Evolutionary conservation across 2,329 filamentous ascomycete genomes (phyloP).

Genomic region (Hirsutella rhossiliensis): DNA sequence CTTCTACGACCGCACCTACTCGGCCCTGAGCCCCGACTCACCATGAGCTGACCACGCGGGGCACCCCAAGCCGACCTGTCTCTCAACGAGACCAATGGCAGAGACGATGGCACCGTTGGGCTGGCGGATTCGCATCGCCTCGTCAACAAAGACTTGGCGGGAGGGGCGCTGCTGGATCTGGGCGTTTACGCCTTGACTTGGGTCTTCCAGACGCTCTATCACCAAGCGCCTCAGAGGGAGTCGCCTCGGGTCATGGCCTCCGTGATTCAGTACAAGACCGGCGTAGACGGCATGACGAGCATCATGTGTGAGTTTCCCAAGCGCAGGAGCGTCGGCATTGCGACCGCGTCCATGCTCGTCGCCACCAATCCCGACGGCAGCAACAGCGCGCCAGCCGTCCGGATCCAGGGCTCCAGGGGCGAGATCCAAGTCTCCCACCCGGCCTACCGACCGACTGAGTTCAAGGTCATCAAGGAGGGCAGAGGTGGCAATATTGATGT

Average conservation of each 20-base stretch:
- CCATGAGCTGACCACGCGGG: constrained; percentile 3
- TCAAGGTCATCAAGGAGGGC: constrained; percentile 47
- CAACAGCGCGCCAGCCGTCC: constrained; percentile 53
- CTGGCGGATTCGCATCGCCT: constrained; percentile 58
- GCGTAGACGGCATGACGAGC: constrained; percentile 67
- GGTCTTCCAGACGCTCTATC: constrained; percentile 83
- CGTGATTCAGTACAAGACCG: constrained; percentile 61
- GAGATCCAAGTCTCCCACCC: constrained; percentile 72
- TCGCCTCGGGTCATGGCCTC: constrained; percentile 53
- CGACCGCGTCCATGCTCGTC: constrained; percentile 52
- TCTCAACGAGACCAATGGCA: constrained; percentile 44
- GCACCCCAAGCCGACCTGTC: constrained; percentile 40
- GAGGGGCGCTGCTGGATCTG: constrained; percentile 71
- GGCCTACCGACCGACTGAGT: constrained; percentile 56
- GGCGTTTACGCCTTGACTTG: constrained; percentile 85
- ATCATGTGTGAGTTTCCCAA: constrained; percentile 65
- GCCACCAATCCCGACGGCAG: constrained; percentile 48
- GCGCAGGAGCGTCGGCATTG: constrained; percentile 59
- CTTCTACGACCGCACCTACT: background rate
- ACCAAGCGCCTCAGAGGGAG: constrained; percentile 54
- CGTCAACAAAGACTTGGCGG: constrained; percentile 71
- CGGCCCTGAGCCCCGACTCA: no score
- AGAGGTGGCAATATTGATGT: constrained; percentile 33
- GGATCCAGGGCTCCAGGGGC: constrained; percentile 68
- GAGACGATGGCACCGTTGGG: constrained; percentile 36